A percentile compares a stretch with the other conserved stretches of the same genome.
Conservation (phyloP, 1,284 basidiomycete genomes). For the Fistulinella staudtii region DNA sequence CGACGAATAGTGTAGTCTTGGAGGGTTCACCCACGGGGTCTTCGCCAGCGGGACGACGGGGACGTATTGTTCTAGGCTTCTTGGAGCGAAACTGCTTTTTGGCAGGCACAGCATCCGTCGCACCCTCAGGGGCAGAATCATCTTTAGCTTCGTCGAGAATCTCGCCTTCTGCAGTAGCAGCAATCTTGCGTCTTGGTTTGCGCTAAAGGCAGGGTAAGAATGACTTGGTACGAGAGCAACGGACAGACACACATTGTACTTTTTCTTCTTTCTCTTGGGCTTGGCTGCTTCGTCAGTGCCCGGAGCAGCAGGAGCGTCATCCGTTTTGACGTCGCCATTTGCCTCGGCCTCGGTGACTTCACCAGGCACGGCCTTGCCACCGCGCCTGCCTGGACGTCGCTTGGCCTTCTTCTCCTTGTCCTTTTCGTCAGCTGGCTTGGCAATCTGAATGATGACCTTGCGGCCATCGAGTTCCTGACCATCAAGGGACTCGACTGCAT, state of each 20-base stretch:
- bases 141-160: slow-evolving; percentile 33
- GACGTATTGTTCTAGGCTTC: slow-evolving; percentile 57
- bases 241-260: slow-evolving; percentile 46
- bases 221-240: slow-evolving; percentile 2
- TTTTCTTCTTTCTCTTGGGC: slow-evolving; percentile 82
- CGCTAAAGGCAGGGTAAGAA: slow-evolving; percentile 40
- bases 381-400: slow-evolving; percentile 75
- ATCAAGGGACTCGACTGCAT: slow-evolving; percentile 83
- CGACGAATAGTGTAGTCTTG: slow-evolving; percentile 87
- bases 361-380: slow-evolving; percentile 76
- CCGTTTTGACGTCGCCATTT: slow-evolving; percentile 62
- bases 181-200: slow-evolving; percentile 48
- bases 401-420: slow-evolving; percentile 75
- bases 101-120: slow-evolving; percentile 29
- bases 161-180: slow-evolving; percentile 38
- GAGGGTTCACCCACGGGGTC: slow-evolving; percentile 77
- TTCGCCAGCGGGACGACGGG: slow-evolving; percentile 65
- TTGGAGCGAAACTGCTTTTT: slow-evolving; percentile 56
- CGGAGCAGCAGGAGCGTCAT: slow-evolving; percentile 43
- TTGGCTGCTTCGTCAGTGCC: slow-evolving; percentile 56
- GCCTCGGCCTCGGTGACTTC: slow-evolving; percentile 84
- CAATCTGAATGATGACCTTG: slow-evolving; percentile 82
- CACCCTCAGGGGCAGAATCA: slow-evolving; percentile 35
- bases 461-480: slow-evolving; percentile 86
- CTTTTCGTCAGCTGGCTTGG: slow-evolving; percentile 84